These are phyloP conservation scores for Epichloe typhina DNA, from an alignment of 2,329 filamentous ascomycete species.

Conservation along the genomic window DNA sequence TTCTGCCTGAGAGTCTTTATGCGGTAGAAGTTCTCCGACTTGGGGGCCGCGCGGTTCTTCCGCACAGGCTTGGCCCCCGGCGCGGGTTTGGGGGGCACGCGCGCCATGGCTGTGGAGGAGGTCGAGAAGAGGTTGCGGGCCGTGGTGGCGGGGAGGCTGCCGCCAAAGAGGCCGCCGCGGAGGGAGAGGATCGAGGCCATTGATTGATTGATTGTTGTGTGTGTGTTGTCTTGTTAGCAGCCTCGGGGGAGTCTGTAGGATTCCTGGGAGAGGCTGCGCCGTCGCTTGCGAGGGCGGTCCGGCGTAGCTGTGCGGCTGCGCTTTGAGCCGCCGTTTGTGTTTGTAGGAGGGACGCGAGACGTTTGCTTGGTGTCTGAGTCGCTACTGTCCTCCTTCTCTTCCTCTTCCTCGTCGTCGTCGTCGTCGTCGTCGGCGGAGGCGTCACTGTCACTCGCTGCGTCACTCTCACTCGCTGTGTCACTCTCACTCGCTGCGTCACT, in stretches of 20 bases:
- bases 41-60: conserved; percentile 16
- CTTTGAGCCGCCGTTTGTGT: not conserved
- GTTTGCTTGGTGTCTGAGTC: not conserved
- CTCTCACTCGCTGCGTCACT: no score
- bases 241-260: not conserved
- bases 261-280: not conserved
- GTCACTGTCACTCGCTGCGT: no score
- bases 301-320: not conserved
- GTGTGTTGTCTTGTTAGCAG: not conserved
- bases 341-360: not conserved
- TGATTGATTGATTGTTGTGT: no score
- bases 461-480: no score
- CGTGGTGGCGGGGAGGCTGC: not conserved
- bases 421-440: not conserved
- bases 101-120: conserved; percentile 18
- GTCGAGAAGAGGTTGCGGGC: conserved; percentile 18
- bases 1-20: conserved; percentile 32
- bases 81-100: conserved; percentile 15
- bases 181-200: conserved; percentile 19
- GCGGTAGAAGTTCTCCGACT: conserved; percentile 27
- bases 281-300: not conserved
- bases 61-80: conserved; percentile 13
- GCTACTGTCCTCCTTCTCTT: not conserved
- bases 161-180: conserved; percentile 16
- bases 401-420: not conserved